Conservation (phyloP, 176 grass and related monocot genomes). For the Carex cristatella region DNA sequence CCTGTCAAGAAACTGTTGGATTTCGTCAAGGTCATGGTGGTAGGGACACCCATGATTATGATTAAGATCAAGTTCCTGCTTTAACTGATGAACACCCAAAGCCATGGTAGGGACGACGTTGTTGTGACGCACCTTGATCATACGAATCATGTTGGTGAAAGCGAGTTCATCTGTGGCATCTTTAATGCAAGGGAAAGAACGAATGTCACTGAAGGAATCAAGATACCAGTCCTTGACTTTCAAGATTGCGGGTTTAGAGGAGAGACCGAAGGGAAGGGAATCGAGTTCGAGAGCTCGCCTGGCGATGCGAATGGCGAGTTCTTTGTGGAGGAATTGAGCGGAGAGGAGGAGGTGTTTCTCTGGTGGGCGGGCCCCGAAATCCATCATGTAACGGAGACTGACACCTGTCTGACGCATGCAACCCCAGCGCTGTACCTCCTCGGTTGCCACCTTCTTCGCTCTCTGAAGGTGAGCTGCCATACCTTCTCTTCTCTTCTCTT, state of each 20-base stretch:
- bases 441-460: slow-evolving; percentile 11
- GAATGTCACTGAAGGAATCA: slow-evolving; percentile 77
- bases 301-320: slow-evolving; percentile 75
- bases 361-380: slow-evolving; percentile 64
- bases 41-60: not conserved
- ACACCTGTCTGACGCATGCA: slow-evolving; percentile 73
- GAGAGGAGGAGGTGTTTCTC: slow-evolving; percentile 50
- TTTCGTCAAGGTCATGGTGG: slow-evolving; percentile 48
- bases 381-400: slow-evolving; percentile 78
- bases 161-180: slow-evolving; percentile 45
- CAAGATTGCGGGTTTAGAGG: slow-evolving; percentile 47
- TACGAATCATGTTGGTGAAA: slow-evolving; percentile 84
- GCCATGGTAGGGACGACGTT: slow-evolving; percentile 93
- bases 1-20: slow-evolving; percentile 82
- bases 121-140: slow-evolving; percentile 84
- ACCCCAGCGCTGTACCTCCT: slow-evolving; percentile 70
- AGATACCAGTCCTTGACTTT: slow-evolving; percentile 88
- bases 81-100: slow-evolving; percentile 77
- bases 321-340: slow-evolving; percentile 77
- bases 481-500: too few relatives aligned
- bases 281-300: slow-evolving; percentile 57
- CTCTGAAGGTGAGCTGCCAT: too few relatives aligned
- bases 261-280: slow-evolving; percentile 60
- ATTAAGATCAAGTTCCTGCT: slow-evolving; percentile 58
- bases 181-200: slow-evolving; percentile 58